phyloP scores from a whole-genome alignment of 768 basidiomycete species.

The Hortiboletus flavorubellus region DNA sequence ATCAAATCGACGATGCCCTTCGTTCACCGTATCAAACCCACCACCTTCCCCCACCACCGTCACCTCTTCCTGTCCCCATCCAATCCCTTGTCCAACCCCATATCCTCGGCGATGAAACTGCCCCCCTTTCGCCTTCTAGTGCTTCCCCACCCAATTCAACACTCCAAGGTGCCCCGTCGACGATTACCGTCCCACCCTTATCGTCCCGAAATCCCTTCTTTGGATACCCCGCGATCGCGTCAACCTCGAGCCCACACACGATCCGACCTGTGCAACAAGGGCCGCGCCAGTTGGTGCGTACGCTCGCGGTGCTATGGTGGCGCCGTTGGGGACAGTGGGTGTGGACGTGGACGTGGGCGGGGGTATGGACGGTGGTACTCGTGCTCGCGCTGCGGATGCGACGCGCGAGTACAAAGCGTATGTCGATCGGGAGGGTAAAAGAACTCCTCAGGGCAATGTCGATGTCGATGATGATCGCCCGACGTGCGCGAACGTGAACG shows the following conservation, averaged over 20 bases:
- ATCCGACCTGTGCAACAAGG: slow-evolving; percentile 63
- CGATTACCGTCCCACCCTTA: slow-evolving; percentile 42
- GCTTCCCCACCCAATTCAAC: background rate
- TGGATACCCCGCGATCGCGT: slow-evolving; percentile 55
- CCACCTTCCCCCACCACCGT: slow-evolving; percentile 6
- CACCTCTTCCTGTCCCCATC: too few species aligned
- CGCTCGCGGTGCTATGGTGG: slow-evolving; percentile 65
- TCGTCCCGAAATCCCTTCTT: slow-evolving; percentile 71
- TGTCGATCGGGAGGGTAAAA: too few species aligned
- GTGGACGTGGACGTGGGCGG: too few species aligned
- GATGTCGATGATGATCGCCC: background rate
- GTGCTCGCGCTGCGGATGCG: slow-evolving; percentile 17
- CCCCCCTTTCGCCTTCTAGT: background rate
- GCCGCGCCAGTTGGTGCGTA: slow-evolving; percentile 63
- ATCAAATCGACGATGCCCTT: slow-evolving; percentile 50
- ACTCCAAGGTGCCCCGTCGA: slow-evolving; percentile 5
- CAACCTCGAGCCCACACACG: slow-evolving; percentile 33
- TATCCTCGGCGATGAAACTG: background rate
- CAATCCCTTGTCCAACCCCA: too few species aligned
- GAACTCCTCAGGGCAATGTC: background rate
- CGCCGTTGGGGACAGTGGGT: slow-evolving; percentile 52
- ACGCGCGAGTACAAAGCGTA: too few species aligned
- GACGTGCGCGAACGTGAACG: too few species aligned
- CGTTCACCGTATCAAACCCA: slow-evolving; percentile 3
- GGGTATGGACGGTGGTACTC: slow-evolving; percentile 31